Evolutionary conservation across 305 asterid genomes (phyloP).

Genomic region (Fraxinus albicans): DNA sequence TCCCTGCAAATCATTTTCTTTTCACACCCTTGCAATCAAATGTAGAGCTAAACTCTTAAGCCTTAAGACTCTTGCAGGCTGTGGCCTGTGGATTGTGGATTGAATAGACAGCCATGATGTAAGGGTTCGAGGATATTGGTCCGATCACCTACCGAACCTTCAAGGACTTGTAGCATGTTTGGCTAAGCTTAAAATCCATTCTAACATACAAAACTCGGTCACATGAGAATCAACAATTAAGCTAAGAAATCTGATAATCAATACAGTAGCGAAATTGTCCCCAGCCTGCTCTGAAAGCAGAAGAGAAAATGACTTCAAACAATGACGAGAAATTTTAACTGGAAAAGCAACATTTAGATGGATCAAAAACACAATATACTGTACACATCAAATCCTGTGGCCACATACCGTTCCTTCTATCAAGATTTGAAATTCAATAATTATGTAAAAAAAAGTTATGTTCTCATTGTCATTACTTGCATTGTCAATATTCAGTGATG

Average conservation of each 20-base stretch:
- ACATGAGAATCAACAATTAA: neutral
- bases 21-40: too few species aligned
- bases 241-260: neutral
- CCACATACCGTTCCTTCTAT: neutral
- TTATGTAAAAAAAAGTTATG: neutral
- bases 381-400: neutral
- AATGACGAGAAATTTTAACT: neutral
- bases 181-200: neutral
- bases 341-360: neutral
- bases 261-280: neutral
- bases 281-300: neutral
- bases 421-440: neutral
- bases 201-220: neutral
- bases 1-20: too few species aligned
- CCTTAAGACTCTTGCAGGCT: neutral
- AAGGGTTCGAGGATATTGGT: neutral
- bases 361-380: neutral
- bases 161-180: neutral
- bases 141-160: neutral
- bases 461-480: neutral
- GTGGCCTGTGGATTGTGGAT: neutral
- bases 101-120: neutral
- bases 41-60: neutral
- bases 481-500: conserved; percentile 28
- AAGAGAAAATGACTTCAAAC: neutral